Evolutionary conservation across 805 yeast genomes (phyloP), one percentile per base, ranked within the genome.

Genomic region (Monosporozyma servazzii): DNA sequence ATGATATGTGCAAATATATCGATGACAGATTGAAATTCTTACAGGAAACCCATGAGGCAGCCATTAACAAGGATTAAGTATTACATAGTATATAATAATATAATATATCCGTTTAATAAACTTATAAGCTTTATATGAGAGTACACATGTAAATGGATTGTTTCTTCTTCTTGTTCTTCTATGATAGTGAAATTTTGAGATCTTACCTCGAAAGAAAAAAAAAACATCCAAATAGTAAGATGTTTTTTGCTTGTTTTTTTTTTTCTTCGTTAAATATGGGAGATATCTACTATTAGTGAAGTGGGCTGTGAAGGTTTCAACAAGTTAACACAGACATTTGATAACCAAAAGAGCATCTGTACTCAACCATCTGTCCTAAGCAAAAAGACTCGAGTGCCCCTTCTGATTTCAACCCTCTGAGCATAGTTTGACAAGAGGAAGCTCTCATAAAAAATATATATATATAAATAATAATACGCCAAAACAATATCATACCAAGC

Each of bases 1-100:
- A 47, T n/a, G 47, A 47, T 13, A 60, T 64, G 67, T 64, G 68
- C 48, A 48, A 54, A 33, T 64, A 64, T 51, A 56, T 64, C 18
- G 44, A 49, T 23, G 58, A 55, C 8, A 57, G 66, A 47, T 51
- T 56, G 11, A 45, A 48, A n/a, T 62, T 48, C 50, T 45, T 64
- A 46, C 51, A 52, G 23, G 45, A 53, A 3, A 59, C 66, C 1
- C 67, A 64, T 49, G 49, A 54, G 4, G 52, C 58, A 27, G 64
- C 62, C 17, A 33, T 53, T 8, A 33, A 17, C 37, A 47, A 33
- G 29, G 21, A 33, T 25, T 42, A 41, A 41, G 21, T n/a, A n/a
- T n/a, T n/a, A n/a, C n/a, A 20, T 5, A 10, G 5, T 20, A 21
- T 20, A 18, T 17, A 36, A 4, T 7, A 13, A 36, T 13, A 5